Evolutionary conservation across 192 early-diverging fungal genomes (phyloP), one percentile per base, ranked within the genome.

Genomic region (Linderina pennispora): DNA sequence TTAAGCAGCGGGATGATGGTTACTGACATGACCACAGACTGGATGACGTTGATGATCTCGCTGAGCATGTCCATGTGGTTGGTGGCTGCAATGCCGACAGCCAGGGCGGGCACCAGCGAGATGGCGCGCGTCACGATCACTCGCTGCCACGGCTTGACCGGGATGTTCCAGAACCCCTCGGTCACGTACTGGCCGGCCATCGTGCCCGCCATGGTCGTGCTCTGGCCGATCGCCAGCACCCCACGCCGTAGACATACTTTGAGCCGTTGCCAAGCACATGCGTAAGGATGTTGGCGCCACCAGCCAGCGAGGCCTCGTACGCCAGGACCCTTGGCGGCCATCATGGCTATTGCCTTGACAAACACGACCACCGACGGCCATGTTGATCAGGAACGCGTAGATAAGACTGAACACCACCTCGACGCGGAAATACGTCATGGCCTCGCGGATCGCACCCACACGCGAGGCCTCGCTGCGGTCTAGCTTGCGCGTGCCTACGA

Each of bases 171-270:
- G 55, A 91, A 94, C 5, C 90, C 90, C 46, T 93, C 86, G 40
- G 90, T 89, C 23, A 91, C 84, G 49, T 90, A 89, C 69, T 92
- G 90, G 3, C 92, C 92, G 8, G 88, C 89, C 43, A 95, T 59
- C 9, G 92, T 95, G 19, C 91, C 90, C 8, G 92, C 87, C 74
- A 95, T 92, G 8, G 90, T 89, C 2, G 85, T 86, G 32, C 75
- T 82, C 75, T 93, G 90, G 4, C 92, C 92, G 5, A 90, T 82
- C 1, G 84, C 81, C 15, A 95, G 55, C 36, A 95, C 60, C 89
- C 92, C 3, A 86, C 41, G 4, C 90, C 92, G 72, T 89, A 95
- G 17, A 90, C 62, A 48, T 80, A 82, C 35, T 65, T 65, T 1
- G 89, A 85, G 1, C 67, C 65, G 13, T n/a, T 22, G 2, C 89